Evolutionary conservation across 192 early-diverging fungal genomes (phyloP), one percentile per base, ranked within the genome.

Genomic region (Coemansia sp.): DNA sequence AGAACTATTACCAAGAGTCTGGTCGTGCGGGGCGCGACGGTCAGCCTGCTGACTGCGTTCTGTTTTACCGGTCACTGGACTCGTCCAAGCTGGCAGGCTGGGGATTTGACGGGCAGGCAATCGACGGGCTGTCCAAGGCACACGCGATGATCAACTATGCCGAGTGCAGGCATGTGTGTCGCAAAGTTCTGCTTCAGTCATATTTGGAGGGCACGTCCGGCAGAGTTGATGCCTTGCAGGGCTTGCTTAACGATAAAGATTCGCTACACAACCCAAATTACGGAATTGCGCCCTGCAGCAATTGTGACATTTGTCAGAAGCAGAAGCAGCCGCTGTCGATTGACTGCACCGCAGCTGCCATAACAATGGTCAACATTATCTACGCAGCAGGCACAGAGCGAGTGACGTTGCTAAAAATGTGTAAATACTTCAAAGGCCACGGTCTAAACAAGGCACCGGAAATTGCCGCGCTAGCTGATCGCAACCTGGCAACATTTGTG

Each of bases 21-120:
- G 90, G 90, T 1, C 82, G 90, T 18, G 90, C 89, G 29, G 90
- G 90, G 24, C 72, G 89, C 19, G 90, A 92, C 58, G 90, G 90
- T 2, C 22, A 75, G 37, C 77, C 69, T 1, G 88, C 89, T 0
- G 86, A 90, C 23, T 92, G 90, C 53, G 72, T 90, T 10, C 48
- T 91, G 43, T 82, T 89, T 11, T 90, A 90, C 55, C 84, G 88
- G 1, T 74, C 83, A 2, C 62, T 75, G n/a, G 90, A 92, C 77
- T 85, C 85, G 14, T 77, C 85, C 20, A 57, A 84, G 27, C 75
- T 91, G 24, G 82, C 85, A 3, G 73, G 84, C 19, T 83, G 88
- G 72, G 85, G 78, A 16, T 81, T 89, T 16, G 80, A 82, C 10
- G 84, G 84, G 6, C 75, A 84, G 54, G 66, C 69, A 2, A 59